Evolutionary conservation across 129 eudicot species (phyloP).

Genomic region (Artemisia annua): DNA sequence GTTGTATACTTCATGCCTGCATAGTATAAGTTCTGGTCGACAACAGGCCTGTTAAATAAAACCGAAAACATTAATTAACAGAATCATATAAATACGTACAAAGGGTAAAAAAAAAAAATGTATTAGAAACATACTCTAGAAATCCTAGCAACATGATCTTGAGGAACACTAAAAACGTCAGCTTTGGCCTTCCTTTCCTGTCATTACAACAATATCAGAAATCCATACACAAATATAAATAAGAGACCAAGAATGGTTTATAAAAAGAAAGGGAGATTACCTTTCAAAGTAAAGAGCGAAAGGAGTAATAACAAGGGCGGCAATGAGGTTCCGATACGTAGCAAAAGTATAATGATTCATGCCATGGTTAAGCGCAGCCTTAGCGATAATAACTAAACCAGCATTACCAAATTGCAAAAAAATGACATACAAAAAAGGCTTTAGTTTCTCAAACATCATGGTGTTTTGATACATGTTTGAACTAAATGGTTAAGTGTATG

Average conservation of each 20-base stretch:
- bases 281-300: constrained; percentile 81
- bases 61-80: not conserved
- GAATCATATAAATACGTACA: not conserved
- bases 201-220: constrained; percentile 22
- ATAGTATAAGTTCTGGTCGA: constrained; percentile 70
- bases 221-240: not conserved
- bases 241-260: not conserved
- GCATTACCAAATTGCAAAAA: constrained; percentile 75
- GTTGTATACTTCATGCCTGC: constrained; percentile 69
- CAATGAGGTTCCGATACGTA: constrained; percentile 70
- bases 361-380: constrained; percentile 77
- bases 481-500: not conserved
- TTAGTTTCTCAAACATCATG: constrained; percentile 33
- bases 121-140: constrained; percentile 48
- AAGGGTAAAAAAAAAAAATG: not conserved
- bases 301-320: constrained; percentile 69
- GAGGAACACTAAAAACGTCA: constrained; percentile 50
- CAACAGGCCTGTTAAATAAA: constrained; percentile 51
- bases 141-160: constrained; percentile 62
- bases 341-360: constrained; percentile 77
- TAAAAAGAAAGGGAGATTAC: not conserved
- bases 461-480: constrained; percentile 19
- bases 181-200: constrained; percentile 71
- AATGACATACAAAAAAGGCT: constrained; percentile 54
- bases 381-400: constrained; percentile 61